Evolutionary conservation across 306 rosid species (phyloP).

Genomic region (Cajanus cajan): DNA sequence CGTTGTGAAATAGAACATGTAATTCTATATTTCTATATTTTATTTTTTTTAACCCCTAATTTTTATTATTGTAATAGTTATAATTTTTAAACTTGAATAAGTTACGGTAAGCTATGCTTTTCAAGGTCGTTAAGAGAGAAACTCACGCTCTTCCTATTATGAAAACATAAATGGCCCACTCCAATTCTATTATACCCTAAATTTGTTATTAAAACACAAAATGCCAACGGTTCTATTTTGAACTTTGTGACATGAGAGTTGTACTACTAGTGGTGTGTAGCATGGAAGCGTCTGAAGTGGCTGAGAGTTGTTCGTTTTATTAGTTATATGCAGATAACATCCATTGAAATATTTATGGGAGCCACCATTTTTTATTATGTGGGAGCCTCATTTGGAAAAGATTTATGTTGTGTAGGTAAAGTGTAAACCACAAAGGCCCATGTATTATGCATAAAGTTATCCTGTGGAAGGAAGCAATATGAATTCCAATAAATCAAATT

Average conservation of each 20-base stretch:
- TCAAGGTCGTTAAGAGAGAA: background rate
- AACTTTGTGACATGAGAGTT: background rate
- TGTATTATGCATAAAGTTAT: background rate
- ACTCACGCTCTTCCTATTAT: background rate
- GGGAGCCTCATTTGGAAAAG: background rate
- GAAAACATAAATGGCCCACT: background rate
- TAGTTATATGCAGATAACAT: background rate
- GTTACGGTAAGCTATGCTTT: background rate
- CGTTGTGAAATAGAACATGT: background rate
- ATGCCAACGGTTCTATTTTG: background rate
- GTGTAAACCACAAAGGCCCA: background rate
- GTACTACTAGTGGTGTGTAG: background rate
- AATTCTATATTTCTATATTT: background rate
- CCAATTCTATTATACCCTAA: background rate
- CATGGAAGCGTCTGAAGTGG: background rate
- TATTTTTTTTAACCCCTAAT: background rate
- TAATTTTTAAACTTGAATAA: background rate
- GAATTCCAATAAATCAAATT: background rate
- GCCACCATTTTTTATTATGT: background rate
- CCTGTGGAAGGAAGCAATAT: background rate
- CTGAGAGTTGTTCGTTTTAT: background rate
- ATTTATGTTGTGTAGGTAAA: background rate
- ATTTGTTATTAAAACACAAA: background rate
- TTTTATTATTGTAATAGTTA: background rate
- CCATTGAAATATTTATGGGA: background rate